These are phyloP conservation scores for Arthrobotrys iridis DNA, from an alignment of 2,329 filamentous ascomycete genomes.

Conservation along the genomic window DNA sequence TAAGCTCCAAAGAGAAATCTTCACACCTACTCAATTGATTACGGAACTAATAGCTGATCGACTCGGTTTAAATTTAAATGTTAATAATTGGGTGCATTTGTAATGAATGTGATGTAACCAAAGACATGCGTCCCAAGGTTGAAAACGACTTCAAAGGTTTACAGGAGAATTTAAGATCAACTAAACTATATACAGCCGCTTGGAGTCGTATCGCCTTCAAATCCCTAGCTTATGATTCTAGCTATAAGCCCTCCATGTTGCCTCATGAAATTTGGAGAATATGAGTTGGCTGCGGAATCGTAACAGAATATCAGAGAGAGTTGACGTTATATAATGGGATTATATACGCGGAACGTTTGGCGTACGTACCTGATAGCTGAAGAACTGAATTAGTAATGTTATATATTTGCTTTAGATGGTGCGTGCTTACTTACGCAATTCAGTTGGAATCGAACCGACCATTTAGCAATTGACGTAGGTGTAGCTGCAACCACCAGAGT, in stretches of 20 bases:
- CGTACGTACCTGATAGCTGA: neutral
- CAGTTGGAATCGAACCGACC: neutral
- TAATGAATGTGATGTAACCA: neutral
- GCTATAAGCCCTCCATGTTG: neutral
- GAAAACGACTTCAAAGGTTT: neutral
- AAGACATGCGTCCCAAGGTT: neutral
- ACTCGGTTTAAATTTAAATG: no score
- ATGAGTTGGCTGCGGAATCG: neutral
- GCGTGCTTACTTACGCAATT: neutral
- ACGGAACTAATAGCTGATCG: no score
- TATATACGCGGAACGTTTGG: neutral
- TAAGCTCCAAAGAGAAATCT: no score
- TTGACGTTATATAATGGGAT: neutral
- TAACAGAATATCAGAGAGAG: neutral
- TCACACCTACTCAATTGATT: no score
- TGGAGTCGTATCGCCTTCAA: neutral
- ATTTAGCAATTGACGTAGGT: slow-evolving; percentile 18
- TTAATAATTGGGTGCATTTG: neutral
- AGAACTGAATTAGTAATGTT: no score
- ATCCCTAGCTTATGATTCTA: neutral
- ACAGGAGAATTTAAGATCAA: neutral
- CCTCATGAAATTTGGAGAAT: neutral
- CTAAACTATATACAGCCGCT: neutral
- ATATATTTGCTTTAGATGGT: no score
- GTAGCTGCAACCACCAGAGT: slow-evolving; percentile 38